Base-by-base conservation (phyloP, 306 rosid species). In the Cicer bijugum region DNA sequence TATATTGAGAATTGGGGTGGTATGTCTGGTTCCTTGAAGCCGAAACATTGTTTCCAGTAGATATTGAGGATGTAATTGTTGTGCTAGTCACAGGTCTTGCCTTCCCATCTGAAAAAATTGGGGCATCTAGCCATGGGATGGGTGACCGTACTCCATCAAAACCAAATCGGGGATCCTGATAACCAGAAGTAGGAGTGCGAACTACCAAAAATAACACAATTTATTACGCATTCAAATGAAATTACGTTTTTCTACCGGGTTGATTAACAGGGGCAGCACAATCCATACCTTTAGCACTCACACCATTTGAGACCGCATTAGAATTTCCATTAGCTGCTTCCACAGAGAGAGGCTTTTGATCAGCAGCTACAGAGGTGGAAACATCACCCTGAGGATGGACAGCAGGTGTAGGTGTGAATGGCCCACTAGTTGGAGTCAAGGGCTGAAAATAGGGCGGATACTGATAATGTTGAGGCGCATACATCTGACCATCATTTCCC, bases 401-500 rank as follows among this genome's bases (percentile, higher is more conserved):
- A 7, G 85, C 84, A 48, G 87, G 63, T 10, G 85, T 78, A 14
- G 88, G 85, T 7, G 76, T 72, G 68, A 78, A 91, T 0, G 96
- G 88, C 6, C 87, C 96, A 79, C 91, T 88, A 38, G 90, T 88
- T 4, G 97, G 97, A 38, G 91, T 88, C 79, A 89, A 63, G 0
- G 96, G 96, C 84, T 89, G 99, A 69, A 88, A 94, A 84, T 88
- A 94, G 4, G 95, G 96, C 57, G 96, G 96, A 61, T 94, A 94
- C 79, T 94, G 99, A 82, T 94, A 94, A 65, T 91, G 97, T 79
- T 91, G 99, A 58, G 95, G 92, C 12, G 95, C 99, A 75, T 94
- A 94, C 69, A 94, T 78, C 77, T 91, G 99, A 51, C 97, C 99
- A 68, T 94, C 99, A 69, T 89, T 88, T 68, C 90, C 93, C 95